A percentile compares a stretch with the other conserved stretches of the same genome.
phyloP scores from a whole-genome alignment of 176 grass and related monocot genomes.

The Eleusine coracana region DNA sequence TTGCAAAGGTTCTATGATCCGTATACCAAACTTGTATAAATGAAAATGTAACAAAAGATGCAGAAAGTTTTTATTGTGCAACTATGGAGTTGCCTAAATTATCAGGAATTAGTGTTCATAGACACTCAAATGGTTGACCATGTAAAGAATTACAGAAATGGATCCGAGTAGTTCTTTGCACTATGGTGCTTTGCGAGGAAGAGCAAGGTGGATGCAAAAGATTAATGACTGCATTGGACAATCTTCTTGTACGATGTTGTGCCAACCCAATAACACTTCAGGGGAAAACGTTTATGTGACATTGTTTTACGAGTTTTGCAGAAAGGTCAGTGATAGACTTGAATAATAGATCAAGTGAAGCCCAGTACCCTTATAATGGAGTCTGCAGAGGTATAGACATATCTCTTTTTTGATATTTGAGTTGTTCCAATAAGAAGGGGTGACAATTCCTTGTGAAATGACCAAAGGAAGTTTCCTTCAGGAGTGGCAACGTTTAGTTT shows the following conservation, averaged over 20 bases:
- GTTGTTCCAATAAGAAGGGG: conserved; percentile 67
- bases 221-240: not conserved
- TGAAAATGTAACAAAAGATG: not conserved
- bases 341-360: conserved; percentile 26
- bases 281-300: not conserved
- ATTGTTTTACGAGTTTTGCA: not conserved
- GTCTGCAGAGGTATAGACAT: conserved; percentile 62
- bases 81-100: not conserved
- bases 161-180: not conserved
- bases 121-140: not conserved
- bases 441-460: conserved; percentile 57
- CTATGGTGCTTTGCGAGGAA: not conserved
- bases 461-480: conserved; percentile 58
- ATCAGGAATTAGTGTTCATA: not conserved
- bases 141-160: not conserved
- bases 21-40: not conserved
- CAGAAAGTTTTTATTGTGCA: not conserved
- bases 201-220: not conserved
- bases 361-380: conserved; percentile 69
- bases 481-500: conserved; percentile 68
- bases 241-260: not conserved
- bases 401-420: conserved; percentile 58
- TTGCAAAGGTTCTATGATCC: not conserved
- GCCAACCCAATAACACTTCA: not conserved
- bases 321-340: conserved; percentile 14